These are phyloP conservation scores for Candida vartiovaarae DNA, from an alignment of 805 yeast genomes.

Conservation along the genomic window DNA sequence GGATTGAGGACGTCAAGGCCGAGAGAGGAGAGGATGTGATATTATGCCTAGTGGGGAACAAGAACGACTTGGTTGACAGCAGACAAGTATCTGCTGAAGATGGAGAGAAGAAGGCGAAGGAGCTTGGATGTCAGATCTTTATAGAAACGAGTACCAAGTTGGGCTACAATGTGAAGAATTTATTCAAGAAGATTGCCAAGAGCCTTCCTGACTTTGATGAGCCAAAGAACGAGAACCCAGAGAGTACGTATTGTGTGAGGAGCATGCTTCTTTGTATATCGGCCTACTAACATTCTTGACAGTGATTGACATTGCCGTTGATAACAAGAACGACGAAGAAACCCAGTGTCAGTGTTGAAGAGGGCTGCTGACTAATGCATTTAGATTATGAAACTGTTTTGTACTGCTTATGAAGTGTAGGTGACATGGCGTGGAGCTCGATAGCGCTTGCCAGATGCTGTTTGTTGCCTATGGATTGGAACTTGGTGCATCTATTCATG, in stretches of 20 bases:
- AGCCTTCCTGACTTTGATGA: conserved; percentile 77
- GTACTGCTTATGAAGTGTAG: background rate
- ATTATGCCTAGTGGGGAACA: conserved; percentile 87
- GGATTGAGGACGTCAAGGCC: conserved; percentile 92
- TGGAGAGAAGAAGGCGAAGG: conserved; percentile 70
- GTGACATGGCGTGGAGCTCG: no score
- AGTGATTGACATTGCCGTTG: conserved; percentile 22
- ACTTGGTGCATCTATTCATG: no score
- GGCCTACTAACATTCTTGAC: conserved; percentile 11
- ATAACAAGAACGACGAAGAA: conserved; percentile 16
- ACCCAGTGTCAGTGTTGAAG: conserved; percentile 21
- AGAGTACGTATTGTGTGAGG: conserved; percentile 11
- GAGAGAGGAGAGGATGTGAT: conserved; percentile 91
- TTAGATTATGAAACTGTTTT: no score
- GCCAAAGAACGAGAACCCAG: conserved; percentile 18
- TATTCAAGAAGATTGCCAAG: conserved; percentile 87
- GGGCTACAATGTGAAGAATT: conserved; percentile 84
- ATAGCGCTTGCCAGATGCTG: no score
- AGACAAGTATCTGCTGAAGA: conserved; percentile 81
- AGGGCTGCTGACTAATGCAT: no score
- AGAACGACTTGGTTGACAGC: conserved; percentile 71
- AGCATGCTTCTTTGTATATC: no score
- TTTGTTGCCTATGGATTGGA: no score
- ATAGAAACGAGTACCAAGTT: conserved; percentile 94
- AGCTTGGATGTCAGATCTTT: conserved; percentile 68